A percentile compares a stretch with the other conserved stretches of the same genome.
Evolutionary conservation across 148 eudicot genomes (phyloP).

Genomic region (Amaranthus palmeri): DNA sequence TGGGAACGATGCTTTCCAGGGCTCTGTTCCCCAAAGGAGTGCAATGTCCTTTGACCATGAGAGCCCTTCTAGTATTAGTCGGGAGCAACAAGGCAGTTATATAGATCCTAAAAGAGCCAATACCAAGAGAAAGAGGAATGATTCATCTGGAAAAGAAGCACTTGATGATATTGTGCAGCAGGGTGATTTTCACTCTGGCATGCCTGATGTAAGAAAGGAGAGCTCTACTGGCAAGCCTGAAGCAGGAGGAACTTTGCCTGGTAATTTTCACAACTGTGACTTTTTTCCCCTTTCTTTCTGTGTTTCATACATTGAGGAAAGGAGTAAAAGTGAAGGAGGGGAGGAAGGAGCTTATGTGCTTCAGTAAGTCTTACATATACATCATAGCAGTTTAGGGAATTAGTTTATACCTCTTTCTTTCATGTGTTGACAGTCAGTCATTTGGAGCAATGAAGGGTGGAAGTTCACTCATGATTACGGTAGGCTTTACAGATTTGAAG

Average conservation of each 20-base stretch:
- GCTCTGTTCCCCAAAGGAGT: constrained; percentile 53
- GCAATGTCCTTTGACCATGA: constrained; percentile 55
- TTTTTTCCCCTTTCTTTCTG: background rate
- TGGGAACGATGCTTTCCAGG: constrained; percentile 62
- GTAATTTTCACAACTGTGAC: constrained; percentile 13
- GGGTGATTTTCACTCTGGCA: constrained; percentile 30
- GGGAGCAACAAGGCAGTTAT: constrained; percentile 59
- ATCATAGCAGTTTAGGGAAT: background rate
- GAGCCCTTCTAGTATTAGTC: constrained; percentile 65
- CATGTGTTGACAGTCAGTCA: background rate
- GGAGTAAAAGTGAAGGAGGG: background rate
- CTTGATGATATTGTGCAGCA: constrained; percentile 40
- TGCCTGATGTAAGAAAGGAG: constrained; percentile 38
- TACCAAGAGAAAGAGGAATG: constrained; percentile 58
- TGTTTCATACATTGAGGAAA: background rate
- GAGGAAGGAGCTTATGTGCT: background rate
- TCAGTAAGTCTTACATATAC: background rate
- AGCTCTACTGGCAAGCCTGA: constrained; percentile 38
- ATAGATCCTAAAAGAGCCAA: constrained; percentile 43
- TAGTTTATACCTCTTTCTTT: background rate
- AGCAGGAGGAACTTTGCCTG: constrained; percentile 36
- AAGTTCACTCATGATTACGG: background rate
- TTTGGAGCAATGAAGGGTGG: background rate
- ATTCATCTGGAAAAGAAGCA: constrained; percentile 38
- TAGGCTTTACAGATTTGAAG: background rate